phyloP scores from a whole-genome alignment of 1,284 basidiomycete species.

The Trichosporon ovoides region DNA sequence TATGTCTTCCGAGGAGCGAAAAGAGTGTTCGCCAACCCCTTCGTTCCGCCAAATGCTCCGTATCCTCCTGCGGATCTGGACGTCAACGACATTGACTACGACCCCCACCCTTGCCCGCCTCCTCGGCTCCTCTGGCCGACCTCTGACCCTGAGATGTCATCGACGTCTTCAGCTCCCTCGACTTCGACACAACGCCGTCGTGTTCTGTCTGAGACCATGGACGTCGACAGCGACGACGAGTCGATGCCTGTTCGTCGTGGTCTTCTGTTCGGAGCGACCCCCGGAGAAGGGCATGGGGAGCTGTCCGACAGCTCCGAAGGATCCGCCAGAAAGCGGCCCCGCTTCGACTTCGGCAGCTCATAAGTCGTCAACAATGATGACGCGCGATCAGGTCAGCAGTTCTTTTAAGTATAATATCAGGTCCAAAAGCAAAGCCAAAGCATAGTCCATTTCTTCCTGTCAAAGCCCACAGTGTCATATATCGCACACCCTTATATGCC shows the following conservation, averaged over 20 bases:
- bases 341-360: conserved; percentile 1
- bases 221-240: conserved; percentile 10
- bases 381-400: neutral
- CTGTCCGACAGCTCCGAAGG: neutral
- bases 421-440: no score
- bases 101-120: conserved; percentile 38
- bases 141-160: neutral
- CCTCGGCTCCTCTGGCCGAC: conserved; percentile 40
- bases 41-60: conserved; percentile 23
- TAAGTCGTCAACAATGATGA: neutral
- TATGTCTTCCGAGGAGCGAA: conserved; percentile 46
- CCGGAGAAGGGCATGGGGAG: neutral
- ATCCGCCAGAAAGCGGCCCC: conserved; percentile 1
- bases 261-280: conserved; percentile 11
- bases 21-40: conserved; percentile 43
- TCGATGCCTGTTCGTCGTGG: conserved; percentile 11
- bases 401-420: neutral
- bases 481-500: no score
- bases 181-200: conserved; percentile 9
- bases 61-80: conserved; percentile 30
- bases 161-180: neutral
- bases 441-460: no score
- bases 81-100: conserved; percentile 35
- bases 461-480: no score
- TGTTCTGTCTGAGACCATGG: neutral